Base-by-base conservation (phyloP, 805 yeast genomes). In the Brettanomyces anomalus region DNA sequence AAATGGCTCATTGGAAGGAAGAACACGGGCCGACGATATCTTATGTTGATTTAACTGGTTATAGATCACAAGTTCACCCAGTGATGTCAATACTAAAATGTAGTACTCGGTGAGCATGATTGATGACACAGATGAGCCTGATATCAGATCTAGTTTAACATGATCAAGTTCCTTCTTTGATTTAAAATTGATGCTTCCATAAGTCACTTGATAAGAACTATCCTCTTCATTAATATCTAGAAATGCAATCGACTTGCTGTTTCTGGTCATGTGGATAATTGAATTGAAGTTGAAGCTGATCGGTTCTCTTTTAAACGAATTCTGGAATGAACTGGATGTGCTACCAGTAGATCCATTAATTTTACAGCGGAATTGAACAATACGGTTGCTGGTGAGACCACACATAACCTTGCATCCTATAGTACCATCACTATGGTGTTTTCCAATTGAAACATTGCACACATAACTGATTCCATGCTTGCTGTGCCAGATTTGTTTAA, bases 81-180 rank as follows among this genome's bases (percentile, higher is more conserved):
- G 32, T 2, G 70, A 71, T 13, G 72, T 57, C 3, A 80, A 55
- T 4, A 76, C 46, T 1, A 80, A 46, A 2, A 79, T 51, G 54
- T 81, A 84, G 49, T 71, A 81, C 39, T 70, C 67, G 0, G 84
- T 71, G 21, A 81, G 50, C 2, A 71, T 46, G 2, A 77, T 52
- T 7, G 72, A 65, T 36, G 60, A 57, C 21, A 69, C 38, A 17
- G 16, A 28, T 10, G 35, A 15, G 8, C 52, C 49, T 5, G 18
- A 28, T 7, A 20, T 18, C 3, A 44, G 18, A 18, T 49, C 46
- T 28, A 55, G 33, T 16, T 40, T 33, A 5, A 51, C 21, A 14
- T 47, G 41, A 5, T 46, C 37, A 8, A 58, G 45, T 3, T 54
- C 55, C 21, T 51, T 53, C 13, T 49, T 44, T n/a, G 53, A 52